These are phyloP conservation scores for Cetradonia linearis DNA, from an alignment of 495 filamentous ascomycete species.

Conservation along the genomic window DNA sequence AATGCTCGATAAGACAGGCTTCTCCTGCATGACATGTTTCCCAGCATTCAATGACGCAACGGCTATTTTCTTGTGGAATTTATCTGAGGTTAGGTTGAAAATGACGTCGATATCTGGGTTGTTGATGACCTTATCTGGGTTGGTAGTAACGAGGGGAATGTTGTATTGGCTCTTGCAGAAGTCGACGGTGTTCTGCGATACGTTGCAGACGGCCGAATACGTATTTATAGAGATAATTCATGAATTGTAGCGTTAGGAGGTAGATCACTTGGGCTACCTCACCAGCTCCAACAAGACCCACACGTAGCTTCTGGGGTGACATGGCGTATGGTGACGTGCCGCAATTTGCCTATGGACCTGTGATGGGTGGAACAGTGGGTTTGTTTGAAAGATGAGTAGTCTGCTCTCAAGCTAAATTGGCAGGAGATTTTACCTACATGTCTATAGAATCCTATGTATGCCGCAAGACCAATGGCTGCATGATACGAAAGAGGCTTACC, in stretches of 20 bases:
- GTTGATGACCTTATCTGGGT: not conserved
- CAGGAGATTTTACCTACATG: not conserved
- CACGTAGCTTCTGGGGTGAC: too few relatives aligned
- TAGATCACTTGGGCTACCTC: not conserved
- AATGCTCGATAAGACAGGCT: not conserved
- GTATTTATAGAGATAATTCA: not conserved
- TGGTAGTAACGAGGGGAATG: not conserved
- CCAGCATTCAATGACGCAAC: not conserved
- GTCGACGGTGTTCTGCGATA: not conserved
- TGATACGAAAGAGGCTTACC: not conserved
- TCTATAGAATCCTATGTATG: not conserved
- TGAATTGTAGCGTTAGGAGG: not conserved
- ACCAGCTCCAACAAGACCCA: not conserved
- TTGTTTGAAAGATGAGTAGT: not conserved
- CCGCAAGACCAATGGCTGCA: not conserved
- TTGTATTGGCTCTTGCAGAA: not conserved
- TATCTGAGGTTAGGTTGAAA: not conserved
- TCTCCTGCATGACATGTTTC: slow-evolving; percentile 1
- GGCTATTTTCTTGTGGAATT: not conserved
- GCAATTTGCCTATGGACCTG: too few relatives aligned
- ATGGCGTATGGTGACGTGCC: too few relatives aligned
- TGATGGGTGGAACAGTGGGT: too few relatives aligned
- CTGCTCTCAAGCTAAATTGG: not conserved
- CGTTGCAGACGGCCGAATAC: not conserved
- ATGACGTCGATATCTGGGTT: slow-evolving; percentile 1